phyloP scores from a whole-genome alignment of 108 stramenopile genomes.

The Fragilariopsis cylindrus region DNA sequence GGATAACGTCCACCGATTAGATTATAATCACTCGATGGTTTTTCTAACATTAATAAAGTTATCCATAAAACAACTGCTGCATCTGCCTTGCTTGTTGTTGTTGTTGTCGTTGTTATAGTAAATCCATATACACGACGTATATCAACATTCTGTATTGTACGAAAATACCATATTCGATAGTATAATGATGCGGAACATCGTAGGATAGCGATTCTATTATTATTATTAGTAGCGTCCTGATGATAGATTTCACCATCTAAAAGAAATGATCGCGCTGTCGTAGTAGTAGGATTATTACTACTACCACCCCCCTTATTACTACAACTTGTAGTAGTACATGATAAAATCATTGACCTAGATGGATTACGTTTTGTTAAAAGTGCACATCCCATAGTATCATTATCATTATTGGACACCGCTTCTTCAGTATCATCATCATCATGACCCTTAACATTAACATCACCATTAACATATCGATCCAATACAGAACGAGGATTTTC shows the following conservation, averaged over 20 bases:
- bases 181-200: constrained; percentile 1
- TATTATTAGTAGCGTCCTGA: not conserved
- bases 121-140: not conserved
- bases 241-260: not conserved
- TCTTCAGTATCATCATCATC: not conserved
- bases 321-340: not conserved
- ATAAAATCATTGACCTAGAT: not conserved
- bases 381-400: not conserved
- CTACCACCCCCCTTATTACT: not conserved
- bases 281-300: too few species aligned
- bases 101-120: not conserved
- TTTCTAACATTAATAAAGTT: constrained; percentile 1
- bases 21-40: not conserved
- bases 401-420: not conserved
- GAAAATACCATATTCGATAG: constrained; percentile 1
- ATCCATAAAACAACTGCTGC: not conserved
- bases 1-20: constrained; percentile 8
- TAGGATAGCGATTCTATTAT: not conserved
- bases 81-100: not conserved
- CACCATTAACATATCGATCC: not conserved
- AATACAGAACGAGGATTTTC: not conserved
- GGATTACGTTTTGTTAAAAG: not conserved
- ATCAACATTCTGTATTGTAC: constrained; percentile 4
- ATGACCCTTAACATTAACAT: not conserved
- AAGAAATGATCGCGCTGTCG: too few species aligned